These are phyloP conservation scores for Cadophora sp. DNA, from an alignment of 2,329 filamentous ascomycete species.

Conservation along the genomic window DNA sequence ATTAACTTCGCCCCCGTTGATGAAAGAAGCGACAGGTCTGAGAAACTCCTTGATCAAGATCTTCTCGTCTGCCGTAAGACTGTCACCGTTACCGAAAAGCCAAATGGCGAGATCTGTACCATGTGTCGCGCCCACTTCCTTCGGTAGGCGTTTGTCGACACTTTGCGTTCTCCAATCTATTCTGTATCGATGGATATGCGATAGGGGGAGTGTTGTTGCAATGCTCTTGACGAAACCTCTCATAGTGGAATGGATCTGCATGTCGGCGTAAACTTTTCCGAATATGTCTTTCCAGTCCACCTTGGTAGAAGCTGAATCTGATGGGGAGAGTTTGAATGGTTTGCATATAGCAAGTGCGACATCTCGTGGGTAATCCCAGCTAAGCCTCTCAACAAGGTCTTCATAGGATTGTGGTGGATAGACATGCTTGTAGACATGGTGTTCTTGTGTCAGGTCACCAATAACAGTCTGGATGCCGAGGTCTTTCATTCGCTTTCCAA, in stretches of 20 bases:
- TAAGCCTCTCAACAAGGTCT: constrained; percentile 25
- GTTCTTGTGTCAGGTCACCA: constrained; percentile 33
- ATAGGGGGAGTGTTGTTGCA: constrained; percentile 15
- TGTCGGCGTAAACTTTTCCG: constrained; percentile 29
- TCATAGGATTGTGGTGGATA: constrained; percentile 29
- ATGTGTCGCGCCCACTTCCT: too few species aligned
- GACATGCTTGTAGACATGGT: constrained; percentile 28
- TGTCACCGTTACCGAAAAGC: too few species aligned
- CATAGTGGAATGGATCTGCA: constrained; percentile 34
- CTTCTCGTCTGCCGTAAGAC: too few species aligned
- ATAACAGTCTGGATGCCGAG: constrained; percentile 30
- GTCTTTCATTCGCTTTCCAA: constrained; percentile 26
- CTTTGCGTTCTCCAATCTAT: too few species aligned
- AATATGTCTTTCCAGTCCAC: constrained; percentile 29
- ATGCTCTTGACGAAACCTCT: constrained; percentile 28
- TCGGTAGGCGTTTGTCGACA: too few species aligned
- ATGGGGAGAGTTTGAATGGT: constrained; percentile 1
- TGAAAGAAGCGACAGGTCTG: constrained; percentile 10
- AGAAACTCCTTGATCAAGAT: too few species aligned
- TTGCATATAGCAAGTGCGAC: constrained; percentile 20
- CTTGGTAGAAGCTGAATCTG: background rate
- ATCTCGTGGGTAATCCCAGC: constrained; percentile 33
- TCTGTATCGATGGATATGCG: background rate
- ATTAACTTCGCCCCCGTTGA: constrained; percentile 17
- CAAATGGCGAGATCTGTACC: too few species aligned